Evolutionary conservation across 257 asterid species (phyloP).

Genomic region (Fraxinus americana): DNA sequence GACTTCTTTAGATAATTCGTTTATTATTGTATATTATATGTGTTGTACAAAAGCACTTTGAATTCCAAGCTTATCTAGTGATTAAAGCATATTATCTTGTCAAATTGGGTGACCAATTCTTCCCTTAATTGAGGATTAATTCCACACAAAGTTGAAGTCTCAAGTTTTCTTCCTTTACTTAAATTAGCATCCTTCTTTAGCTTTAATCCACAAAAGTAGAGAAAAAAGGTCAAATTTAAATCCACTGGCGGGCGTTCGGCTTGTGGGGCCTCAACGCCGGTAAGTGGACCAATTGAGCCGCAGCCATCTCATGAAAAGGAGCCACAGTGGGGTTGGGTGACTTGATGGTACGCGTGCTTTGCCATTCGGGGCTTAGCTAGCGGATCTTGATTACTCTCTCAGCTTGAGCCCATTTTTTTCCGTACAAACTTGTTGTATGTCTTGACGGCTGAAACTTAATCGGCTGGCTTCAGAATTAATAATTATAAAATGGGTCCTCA

Average conservation of each 20-base stretch:
- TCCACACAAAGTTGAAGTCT: not conserved
- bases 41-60: not conserved
- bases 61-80: not conserved
- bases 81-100: not conserved
- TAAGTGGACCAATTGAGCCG: not conserved
- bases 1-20: no score
- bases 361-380: constrained; percentile 21
- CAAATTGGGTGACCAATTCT: not conserved
- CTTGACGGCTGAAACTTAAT: constrained; percentile 16
- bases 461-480: constrained; percentile 27
- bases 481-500: not conserved
- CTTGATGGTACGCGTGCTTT: constrained; percentile 34
- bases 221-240: not conserved
- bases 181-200: not conserved
- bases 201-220: not conserved
- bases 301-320: constrained; percentile 24
- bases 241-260: not conserved
- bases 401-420: constrained; percentile 23
- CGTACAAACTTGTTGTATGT: not conserved
- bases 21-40: not conserved
- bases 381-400: not conserved
- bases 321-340: constrained; percentile 27
- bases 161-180: not conserved
- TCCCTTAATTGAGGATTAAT: constrained; percentile 3
- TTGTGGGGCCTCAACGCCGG: constrained; percentile 1